Percentiles rank a stretch among this genome's conserved stretches.
These are phyloP conservation scores for Mitragyna speciosa DNA, from an alignment of 257 asterid species.

Conservation along the genomic window DNA sequence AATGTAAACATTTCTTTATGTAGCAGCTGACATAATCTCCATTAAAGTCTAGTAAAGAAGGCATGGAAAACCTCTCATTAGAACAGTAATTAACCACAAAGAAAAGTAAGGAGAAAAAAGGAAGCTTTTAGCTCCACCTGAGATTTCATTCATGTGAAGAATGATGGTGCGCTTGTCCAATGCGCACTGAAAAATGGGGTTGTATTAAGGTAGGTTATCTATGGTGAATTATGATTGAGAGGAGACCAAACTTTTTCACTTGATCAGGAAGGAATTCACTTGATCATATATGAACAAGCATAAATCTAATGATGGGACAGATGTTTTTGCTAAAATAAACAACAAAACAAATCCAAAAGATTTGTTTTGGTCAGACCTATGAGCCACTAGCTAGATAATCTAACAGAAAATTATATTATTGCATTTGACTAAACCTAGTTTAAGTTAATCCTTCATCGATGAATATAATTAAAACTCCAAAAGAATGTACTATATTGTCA, in stretches of 20 bases:
- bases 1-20: neutral
- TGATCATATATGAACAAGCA: neutral
- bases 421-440: neutral
- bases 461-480: no score
- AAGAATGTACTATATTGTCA: no score
- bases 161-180: constrained; percentile 16
- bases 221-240: neutral
- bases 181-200: constrained; percentile 4
- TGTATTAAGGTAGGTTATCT: neutral
- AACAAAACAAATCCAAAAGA: neutral
- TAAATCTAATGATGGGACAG: neutral
- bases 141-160: neutral
- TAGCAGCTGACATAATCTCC: constrained; percentile 32
- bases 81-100: neutral
- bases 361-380: neutral
- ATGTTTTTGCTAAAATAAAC: neutral
- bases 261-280: neutral
- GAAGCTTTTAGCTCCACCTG: constrained; percentile 22
- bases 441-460: neutral
- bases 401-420: neutral
- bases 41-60: constrained; percentile 21
- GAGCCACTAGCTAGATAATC: neutral
- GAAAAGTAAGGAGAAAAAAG: neutral
- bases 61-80: neutral
- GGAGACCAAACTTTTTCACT: constrained; percentile 2